phyloP scores from a whole-genome alignment of 441 rosid species.

The Brassica balearica region DNA sequence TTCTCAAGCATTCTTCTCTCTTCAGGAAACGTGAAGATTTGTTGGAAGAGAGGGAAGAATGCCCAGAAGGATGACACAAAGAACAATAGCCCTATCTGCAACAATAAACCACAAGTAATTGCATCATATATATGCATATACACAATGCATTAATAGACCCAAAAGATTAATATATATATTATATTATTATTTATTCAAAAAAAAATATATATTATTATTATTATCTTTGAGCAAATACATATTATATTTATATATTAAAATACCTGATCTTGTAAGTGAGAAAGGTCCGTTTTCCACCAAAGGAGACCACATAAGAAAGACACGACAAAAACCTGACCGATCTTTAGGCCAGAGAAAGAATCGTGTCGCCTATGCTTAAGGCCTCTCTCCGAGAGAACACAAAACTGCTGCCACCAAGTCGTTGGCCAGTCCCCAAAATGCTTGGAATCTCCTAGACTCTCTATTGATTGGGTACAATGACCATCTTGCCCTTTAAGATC shows the following conservation, averaged over 20 bases:
- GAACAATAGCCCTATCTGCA: conserved; percentile 81
- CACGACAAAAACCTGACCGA: conserved; percentile 70
- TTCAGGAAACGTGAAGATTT: conserved; percentile 81
- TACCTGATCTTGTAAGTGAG: conserved; percentile 75
- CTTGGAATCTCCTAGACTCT: conserved; percentile 27
- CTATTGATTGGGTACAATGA: conserved; percentile 15
- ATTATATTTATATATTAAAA: not conserved
- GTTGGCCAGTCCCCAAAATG: conserved; percentile 70
- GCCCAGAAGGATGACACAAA: conserved; percentile 72
- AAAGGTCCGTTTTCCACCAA: conserved; percentile 75
- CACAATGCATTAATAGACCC: not conserved
- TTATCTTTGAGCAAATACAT: too few relatives aligned
- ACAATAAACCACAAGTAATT: conserved; percentile 3
- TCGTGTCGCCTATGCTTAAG: conserved; percentile 80
- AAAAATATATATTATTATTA: too few relatives aligned
- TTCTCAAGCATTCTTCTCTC: conserved; percentile 79
- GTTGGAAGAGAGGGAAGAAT: conserved; percentile 71
- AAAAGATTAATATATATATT: too few relatives aligned
- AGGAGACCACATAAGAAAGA: conserved; percentile 73
- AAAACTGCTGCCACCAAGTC: conserved; percentile 85
- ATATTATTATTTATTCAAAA: too few relatives aligned
- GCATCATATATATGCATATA: not conserved
- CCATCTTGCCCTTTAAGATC: conserved; percentile 42
- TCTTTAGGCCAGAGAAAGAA: conserved; percentile 70
- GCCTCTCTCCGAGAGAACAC: conserved; percentile 70